Percentiles rank a stretch among this genome's conserved stretches.
These are phyloP conservation scores for Ulmus americana DNA, from an alignment of 331 rosid species.

Conservation along the genomic window DNA sequence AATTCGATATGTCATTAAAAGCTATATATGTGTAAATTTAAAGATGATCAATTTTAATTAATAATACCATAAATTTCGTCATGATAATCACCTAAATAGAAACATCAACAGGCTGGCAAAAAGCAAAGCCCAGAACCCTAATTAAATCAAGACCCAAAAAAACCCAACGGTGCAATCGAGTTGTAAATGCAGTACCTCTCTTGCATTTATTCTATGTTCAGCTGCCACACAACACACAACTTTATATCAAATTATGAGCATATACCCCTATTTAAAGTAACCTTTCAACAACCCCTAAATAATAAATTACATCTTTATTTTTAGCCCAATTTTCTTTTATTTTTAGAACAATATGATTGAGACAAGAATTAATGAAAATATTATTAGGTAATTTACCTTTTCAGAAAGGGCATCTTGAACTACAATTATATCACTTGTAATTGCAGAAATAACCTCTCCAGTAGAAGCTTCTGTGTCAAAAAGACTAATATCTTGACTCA, in stretches of 20 bases:
- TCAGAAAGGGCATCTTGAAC: constrained; percentile 97
- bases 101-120: constrained; percentile 15
- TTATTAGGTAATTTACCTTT: constrained; percentile 42
- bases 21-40: too few relatives aligned
- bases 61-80: too few relatives aligned
- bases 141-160: constrained; percentile 1
- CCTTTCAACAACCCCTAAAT: background rate
- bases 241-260: too few relatives aligned
- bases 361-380: background rate
- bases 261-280: background rate
- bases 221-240: background rate
- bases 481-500: constrained; percentile 80
- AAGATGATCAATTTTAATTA: too few relatives aligned
- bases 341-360: background rate
- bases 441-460: constrained; percentile 83
- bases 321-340: too few relatives aligned
- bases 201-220: constrained; percentile 37
- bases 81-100: too few relatives aligned
- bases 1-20: too few relatives aligned
- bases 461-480: constrained; percentile 91
- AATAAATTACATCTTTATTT: background rate
- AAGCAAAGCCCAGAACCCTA: too few relatives aligned
- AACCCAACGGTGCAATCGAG: constrained; percentile 20
- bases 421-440: constrained; percentile 72
- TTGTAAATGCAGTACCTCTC: constrained; percentile 36